Evolutionary conservation across 345 rosid genomes (phyloP).

Genomic region (Linum usitatissimum): DNA sequence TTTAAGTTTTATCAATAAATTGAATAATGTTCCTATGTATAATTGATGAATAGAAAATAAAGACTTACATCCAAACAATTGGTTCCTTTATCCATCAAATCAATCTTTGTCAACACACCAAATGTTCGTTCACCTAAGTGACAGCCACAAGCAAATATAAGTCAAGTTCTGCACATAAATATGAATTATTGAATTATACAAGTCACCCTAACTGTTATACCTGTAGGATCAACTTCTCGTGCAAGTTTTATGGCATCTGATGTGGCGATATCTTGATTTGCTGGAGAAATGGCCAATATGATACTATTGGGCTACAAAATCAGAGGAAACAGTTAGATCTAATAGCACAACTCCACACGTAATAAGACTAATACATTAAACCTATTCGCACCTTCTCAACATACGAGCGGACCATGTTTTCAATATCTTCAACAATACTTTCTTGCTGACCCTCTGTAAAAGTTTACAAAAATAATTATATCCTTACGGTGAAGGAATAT

Average conservation of each 20-base stretch:
- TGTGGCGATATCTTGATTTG: constrained; percentile 99
- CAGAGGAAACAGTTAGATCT: constrained; percentile 10
- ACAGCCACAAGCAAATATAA: constrained; percentile 3
- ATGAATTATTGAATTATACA: too few species aligned
- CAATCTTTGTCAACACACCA: constrained; percentile 95
- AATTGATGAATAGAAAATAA: constrained; percentile 4
- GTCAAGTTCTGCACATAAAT: not conserved
- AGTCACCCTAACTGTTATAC: constrained; percentile 26
- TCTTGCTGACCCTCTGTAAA: constrained; percentile 91
- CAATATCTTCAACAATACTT: constrained; percentile 81
- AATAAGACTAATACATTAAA: not conserved
- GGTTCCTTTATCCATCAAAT: constrained; percentile 99
- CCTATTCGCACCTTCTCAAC: constrained; percentile 72
- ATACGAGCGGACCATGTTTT: constrained; percentile 97
- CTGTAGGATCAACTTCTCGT: constrained; percentile 98
- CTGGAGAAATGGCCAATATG: constrained; percentile 97
- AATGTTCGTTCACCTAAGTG: constrained; percentile 88
- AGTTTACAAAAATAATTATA: constrained; percentile 12
- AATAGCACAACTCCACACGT: not conserved
- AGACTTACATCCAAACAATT: constrained; percentile 69
- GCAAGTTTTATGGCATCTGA: constrained; percentile 99
- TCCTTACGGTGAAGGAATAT: constrained; percentile 3
- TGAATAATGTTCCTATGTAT: constrained; percentile 10
- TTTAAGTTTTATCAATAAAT: constrained; percentile 13
- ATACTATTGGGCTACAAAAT: constrained; percentile 84